phyloP scores from a whole-genome alignment of 306 rosid species.

The Cicer chorassanicum region DNA sequence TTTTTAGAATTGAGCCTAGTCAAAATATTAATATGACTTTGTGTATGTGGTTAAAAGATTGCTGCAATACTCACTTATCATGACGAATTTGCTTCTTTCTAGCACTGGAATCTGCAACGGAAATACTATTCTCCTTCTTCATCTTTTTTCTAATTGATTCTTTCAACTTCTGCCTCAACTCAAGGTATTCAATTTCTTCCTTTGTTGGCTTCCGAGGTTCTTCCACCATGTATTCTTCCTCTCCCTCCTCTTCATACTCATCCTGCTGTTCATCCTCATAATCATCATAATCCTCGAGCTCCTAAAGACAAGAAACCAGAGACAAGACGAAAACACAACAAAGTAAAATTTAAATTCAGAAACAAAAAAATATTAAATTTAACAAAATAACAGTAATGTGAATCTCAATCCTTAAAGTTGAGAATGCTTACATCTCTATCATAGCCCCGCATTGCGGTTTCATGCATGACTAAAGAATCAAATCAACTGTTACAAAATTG shows the following conservation, averaged over 20 bases:
- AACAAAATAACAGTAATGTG: background rate
- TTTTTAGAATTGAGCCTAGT: background rate
- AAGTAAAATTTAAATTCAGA: background rate
- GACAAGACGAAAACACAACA: background rate
- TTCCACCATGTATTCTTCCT: conserved; percentile 56
- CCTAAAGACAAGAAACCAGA: conserved; percentile 43
- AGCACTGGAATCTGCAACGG: conserved; percentile 48
- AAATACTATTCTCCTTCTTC: conserved; percentile 58
- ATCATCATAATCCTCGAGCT: conserved; percentile 58
- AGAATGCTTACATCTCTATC: conserved; percentile 60
- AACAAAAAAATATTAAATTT: background rate
- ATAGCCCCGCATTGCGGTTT: conserved; percentile 64
- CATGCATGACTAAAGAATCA: conserved; percentile 28
- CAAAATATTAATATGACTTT: background rate
- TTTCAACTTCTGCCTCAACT: conserved; percentile 73
- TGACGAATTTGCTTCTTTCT: conserved; percentile 62
- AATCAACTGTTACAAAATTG: conserved; percentile 40
- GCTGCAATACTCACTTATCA: conserved; percentile 69
- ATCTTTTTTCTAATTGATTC: conserved; percentile 63
- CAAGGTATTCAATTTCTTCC: conserved; percentile 77
- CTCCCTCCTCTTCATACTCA: conserved; percentile 62
- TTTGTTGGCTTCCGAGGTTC: conserved; percentile 66
- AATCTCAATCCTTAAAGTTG: conserved; percentile 15
- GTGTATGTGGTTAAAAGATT: background rate
- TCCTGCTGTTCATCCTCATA: conserved; percentile 60